Conservation (phyloP, 2,329 filamentous ascomycete genomes). For the Xylariaceae sp. region DNA sequence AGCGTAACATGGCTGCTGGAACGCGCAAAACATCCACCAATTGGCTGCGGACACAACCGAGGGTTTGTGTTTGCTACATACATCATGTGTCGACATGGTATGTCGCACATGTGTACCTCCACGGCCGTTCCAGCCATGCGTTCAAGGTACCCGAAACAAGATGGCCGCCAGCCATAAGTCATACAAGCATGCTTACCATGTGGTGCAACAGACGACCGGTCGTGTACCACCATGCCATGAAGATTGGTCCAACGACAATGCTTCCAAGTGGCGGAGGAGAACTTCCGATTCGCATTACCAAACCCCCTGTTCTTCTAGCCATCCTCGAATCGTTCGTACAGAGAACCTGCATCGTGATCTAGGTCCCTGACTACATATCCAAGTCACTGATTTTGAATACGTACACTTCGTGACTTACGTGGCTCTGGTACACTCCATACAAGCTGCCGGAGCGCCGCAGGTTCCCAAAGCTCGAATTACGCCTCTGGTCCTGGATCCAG, state of each 20-base stretch:
- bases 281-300: constrained; percentile 26
- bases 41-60: constrained; percentile 32
- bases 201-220: constrained; percentile 31
- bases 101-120: constrained; percentile 17
- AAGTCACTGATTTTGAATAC: neutral
- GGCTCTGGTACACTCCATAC: too few relatives aligned
- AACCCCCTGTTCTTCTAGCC: constrained; percentile 4
- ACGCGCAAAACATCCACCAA: constrained; percentile 24
- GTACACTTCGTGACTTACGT: neutral
- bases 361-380: neutral
- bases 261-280: constrained; percentile 22
- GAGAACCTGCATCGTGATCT: constrained; percentile 4
- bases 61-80: constrained; percentile 25
- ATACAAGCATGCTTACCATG: constrained; percentile 28
- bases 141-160: constrained; percentile 27
- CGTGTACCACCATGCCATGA: constrained; percentile 25
- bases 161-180: constrained; percentile 26
- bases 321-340: constrained; percentile 3
- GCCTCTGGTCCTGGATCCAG: constrained; percentile 17
- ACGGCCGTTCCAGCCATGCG: constrained; percentile 26
- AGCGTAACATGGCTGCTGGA: constrained; percentile 20
- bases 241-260: constrained; percentile 25
- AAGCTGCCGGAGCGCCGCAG: constrained; percentile 17
- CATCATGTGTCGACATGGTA: constrained; percentile 24
- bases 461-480: constrained; percentile 16